phyloP scores from a whole-genome alignment of 345 rosid genomes.

The Physaria fendleri region DNA sequence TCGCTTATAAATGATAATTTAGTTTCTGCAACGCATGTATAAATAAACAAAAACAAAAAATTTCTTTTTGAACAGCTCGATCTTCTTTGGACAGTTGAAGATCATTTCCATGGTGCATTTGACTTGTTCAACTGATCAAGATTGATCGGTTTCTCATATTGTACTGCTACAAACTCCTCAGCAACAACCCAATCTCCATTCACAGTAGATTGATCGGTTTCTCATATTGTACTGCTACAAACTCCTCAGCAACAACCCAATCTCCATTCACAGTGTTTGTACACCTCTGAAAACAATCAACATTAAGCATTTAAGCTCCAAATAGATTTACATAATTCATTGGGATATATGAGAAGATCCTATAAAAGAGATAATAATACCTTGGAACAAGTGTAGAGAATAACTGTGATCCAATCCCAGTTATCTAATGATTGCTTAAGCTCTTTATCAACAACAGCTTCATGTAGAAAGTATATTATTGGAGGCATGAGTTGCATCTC shows the following conservation, averaged over 20 bases:
- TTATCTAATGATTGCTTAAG: constrained; percentile 43
- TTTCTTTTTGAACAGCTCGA: constrained; percentile 43
- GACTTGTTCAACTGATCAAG: constrained; percentile 21
- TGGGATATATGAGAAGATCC: not conserved
- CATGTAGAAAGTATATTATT: constrained; percentile 64
- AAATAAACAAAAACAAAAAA: not conserved
- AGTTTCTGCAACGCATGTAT: not conserved
- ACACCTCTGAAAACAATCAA: constrained; percentile 53
- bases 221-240: constrained; percentile 52
- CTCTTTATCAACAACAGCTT: constrained; percentile 42
- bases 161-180: too few species aligned
- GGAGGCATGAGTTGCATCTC: constrained; percentile 97
- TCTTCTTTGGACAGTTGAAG: constrained; percentile 73
- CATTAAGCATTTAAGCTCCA: not conserved
- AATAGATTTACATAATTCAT: constrained; percentile 6
- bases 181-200: too few species aligned
- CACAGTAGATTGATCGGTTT: too few species aligned
- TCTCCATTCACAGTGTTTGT: constrained; percentile 25
- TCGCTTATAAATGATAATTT: too few species aligned
- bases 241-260: constrained; percentile 62
- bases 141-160: too few species aligned
- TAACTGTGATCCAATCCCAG: constrained; percentile 90
- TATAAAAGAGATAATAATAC: constrained; percentile 25
- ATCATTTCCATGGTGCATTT: constrained; percentile 69
- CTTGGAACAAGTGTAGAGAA: constrained; percentile 73